Conservation (phyloP, 2,329 filamentous ascomycete species). For the Lasiodiplodia sp. region DNA sequence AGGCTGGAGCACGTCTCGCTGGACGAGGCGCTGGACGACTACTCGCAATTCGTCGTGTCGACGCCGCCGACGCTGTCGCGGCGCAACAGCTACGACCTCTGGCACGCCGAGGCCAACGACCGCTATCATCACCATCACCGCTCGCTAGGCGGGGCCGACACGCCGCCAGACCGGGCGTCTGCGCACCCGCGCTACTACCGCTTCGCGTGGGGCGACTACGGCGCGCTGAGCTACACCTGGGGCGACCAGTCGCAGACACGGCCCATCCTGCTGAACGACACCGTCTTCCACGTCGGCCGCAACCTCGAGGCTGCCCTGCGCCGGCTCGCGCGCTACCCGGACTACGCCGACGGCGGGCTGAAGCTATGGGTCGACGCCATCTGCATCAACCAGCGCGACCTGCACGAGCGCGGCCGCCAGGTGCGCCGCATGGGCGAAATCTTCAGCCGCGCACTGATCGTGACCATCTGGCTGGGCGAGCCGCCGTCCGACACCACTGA, state of each 20-base stretch:
- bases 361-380: conserved; percentile 15
- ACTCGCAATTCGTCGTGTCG: not conserved
- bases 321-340: not conserved
- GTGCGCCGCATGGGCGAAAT: conserved; percentile 24
- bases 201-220: conserved; percentile 25
- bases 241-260: not conserved
- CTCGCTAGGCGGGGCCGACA: not conserved
- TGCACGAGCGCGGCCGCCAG: conserved; percentile 4
- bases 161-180: not conserved
- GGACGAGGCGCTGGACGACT: not conserved
- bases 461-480: conserved; percentile 24
- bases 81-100: conserved; percentile 5
- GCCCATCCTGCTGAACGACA: conserved; percentile 3
- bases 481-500: not conserved
- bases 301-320: conserved; percentile 18
- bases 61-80: not conserved
- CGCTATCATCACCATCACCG: not conserved
- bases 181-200: conserved; percentile 8
- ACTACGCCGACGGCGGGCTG: conserved; percentile 3
- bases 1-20: not conserved
- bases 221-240: conserved; percentile 24
- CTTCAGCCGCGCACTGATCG: conserved; percentile 1
- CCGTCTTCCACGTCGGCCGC: not conserved
- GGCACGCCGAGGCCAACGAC: conserved; percentile 1
- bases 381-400: conserved; percentile 23